Percentiles rank a stretch among this genome's conserved stretches.
Conservation (phyloP, 176 grass and related monocot species). For the Ampelocalamus luodianensis region DNA sequence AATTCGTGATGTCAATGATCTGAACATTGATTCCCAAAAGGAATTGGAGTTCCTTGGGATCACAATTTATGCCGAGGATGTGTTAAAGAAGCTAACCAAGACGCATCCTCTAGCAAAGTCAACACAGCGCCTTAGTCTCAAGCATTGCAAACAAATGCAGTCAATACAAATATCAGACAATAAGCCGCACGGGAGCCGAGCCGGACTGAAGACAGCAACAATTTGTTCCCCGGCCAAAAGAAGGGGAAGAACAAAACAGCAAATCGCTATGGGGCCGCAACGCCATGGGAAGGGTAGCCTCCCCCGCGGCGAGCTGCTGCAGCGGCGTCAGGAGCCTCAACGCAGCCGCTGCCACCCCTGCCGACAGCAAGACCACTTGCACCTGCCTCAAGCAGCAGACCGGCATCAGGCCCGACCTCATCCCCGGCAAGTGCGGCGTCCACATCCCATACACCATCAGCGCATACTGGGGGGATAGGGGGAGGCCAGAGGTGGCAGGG, state of each 20-base stretch:
- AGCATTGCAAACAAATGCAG: slow-evolving; percentile 39
- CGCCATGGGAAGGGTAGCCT: neutral
- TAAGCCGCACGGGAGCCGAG: too few species aligned
- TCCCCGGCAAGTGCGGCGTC: slow-evolving; percentile 50
- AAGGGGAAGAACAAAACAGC: too few species aligned
- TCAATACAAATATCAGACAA: too few species aligned
- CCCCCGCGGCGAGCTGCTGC: neutral
- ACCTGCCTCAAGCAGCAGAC: slow-evolving; percentile 45
- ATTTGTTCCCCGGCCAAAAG: too few species aligned
- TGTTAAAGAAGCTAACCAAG: slow-evolving; percentile 57
- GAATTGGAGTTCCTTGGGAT: slow-evolving; percentile 58
- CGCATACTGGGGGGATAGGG: too few species aligned
- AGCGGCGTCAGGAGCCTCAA: slow-evolving; percentile 41
- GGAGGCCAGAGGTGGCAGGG: too few species aligned
- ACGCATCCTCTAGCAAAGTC: slow-evolving; percentile 67
- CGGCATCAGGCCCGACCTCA: slow-evolving; percentile 35
- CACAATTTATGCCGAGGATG: slow-evolving; percentile 65
- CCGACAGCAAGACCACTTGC: slow-evolving; percentile 37
- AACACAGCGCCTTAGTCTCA: slow-evolving; percentile 54
- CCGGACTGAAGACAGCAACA: too few species aligned
- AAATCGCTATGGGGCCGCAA: neutral
- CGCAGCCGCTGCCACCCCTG: neutral
- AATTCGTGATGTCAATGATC: slow-evolving; percentile 46
- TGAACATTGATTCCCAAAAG: slow-evolving; percentile 56
- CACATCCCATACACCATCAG: slow-evolving; percentile 39